phyloP scores from a whole-genome alignment of 2,329 filamentous ascomycete genomes.

The Zymoseptoria passerinii region DNA sequence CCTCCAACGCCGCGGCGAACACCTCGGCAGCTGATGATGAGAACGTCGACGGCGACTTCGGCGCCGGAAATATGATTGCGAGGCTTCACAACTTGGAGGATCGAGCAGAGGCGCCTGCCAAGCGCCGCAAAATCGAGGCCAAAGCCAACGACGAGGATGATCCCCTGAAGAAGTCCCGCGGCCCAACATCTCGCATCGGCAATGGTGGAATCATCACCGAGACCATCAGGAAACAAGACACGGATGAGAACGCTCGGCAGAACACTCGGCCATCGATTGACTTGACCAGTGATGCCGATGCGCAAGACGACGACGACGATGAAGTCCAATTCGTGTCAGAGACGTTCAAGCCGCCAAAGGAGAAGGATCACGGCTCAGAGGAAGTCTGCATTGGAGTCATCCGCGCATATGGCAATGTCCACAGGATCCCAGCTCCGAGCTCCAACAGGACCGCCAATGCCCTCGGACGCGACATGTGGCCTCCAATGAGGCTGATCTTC shows the following conservation, averaged over 20 bases:
- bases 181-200: constrained; percentile 40
- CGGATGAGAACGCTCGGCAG: constrained; percentile 34
- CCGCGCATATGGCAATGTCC: constrained; percentile 14
- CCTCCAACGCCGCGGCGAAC: background rate
- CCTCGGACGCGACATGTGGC: constrained; percentile 43
- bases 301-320: constrained; percentile 19
- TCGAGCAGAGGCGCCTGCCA: constrained; percentile 48
- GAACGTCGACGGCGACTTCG: constrained; percentile 16
- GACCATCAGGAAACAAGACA: constrained; percentile 55
- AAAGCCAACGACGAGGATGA: constrained; percentile 33
- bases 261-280: constrained; percentile 31
- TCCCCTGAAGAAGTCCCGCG: constrained; percentile 36
- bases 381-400: constrained; percentile 24
- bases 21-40: background rate
- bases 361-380: constrained; percentile 8
- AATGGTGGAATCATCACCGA: constrained; percentile 53
- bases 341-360: background rate
- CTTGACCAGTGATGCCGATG: constrained; percentile 44
- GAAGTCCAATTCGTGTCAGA: constrained; percentile 10
- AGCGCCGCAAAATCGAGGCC: constrained; percentile 46
- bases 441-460: constrained; percentile 11
- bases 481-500: constrained; percentile 64
- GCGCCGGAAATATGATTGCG: constrained; percentile 60
- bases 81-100: constrained; percentile 66
- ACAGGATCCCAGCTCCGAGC: constrained; percentile 13